Conservation (phyloP, 2,329 filamentous ascomycete genomes). For the Atkinsonella texensis region DNA sequence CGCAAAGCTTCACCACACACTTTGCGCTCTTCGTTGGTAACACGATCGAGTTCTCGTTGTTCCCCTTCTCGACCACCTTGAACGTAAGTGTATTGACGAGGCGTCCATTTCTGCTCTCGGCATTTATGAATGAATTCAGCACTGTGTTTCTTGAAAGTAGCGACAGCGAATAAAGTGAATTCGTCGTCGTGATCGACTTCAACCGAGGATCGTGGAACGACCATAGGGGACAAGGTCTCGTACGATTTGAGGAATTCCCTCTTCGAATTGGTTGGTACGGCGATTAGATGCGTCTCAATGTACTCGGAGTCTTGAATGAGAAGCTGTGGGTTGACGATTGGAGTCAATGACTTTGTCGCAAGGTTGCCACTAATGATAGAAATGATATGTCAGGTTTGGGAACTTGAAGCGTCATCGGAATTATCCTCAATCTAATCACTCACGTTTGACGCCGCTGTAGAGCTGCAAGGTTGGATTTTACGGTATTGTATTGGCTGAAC, state of each 20-base stretch:
- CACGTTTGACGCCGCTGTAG: slow-evolving; percentile 83
- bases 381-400: neutral
- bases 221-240: slow-evolving; percentile 80
- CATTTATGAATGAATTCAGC: slow-evolving; percentile 84
- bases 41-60: slow-evolving; percentile 69
- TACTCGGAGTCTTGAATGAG: slow-evolving; percentile 89
- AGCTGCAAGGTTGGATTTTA: slow-evolving; percentile 72
- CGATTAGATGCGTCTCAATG: slow-evolving; percentile 88
- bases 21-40: slow-evolving; percentile 77
- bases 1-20: slow-evolving; percentile 85
- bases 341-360: slow-evolving; percentile 83
- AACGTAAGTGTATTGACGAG: slow-evolving; percentile 85
- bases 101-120: slow-evolving; percentile 87
- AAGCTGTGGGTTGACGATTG: slow-evolving; percentile 69
- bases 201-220: slow-evolving; percentile 77
- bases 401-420: neutral
- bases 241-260: slow-evolving; percentile 87
- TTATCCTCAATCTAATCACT: slow-evolving; percentile 15
- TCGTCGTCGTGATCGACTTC: slow-evolving; percentile 80
- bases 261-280: slow-evolving; percentile 64
- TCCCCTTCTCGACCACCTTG: slow-evolving; percentile 86
- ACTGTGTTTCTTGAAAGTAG: slow-evolving; percentile 85
- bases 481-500: slow-evolving; percentile 84
- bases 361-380: slow-evolving; percentile 62
- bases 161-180: slow-evolving; percentile 78